These are phyloP conservation scores for Aphanoascus verrucosus DNA, from an alignment of 2,329 filamentous ascomycete genomes.

Conservation along the genomic window DNA sequence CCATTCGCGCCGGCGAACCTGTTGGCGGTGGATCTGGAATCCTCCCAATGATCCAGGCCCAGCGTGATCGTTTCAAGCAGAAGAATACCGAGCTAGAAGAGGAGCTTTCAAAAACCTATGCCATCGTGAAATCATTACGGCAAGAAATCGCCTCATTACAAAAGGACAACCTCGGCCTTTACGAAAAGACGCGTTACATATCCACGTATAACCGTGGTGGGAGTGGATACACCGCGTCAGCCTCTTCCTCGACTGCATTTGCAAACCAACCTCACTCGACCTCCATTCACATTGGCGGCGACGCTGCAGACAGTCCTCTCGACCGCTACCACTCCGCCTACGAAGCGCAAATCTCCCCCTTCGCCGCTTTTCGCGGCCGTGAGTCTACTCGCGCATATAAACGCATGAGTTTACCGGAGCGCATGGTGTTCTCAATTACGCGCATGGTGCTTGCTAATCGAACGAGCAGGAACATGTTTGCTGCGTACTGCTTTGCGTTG, in stretches of 20 bases:
- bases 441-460: slow-evolving; percentile 82
- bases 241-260: slow-evolving; percentile 56
- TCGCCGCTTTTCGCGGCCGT: slow-evolving; percentile 87
- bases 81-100: slow-evolving; percentile 83
- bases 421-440: slow-evolving; percentile 81
- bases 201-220: slow-evolving; percentile 73
- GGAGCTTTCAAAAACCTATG: slow-evolving; percentile 75
- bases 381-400: slow-evolving; percentile 86
- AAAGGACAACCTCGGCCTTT: slow-evolving; percentile 89
- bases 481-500: slow-evolving; percentile 76
- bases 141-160: slow-evolving; percentile 87
- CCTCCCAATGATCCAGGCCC: slow-evolving; percentile 93
- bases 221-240: slow-evolving; percentile 42
- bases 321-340: slow-evolving; percentile 87
- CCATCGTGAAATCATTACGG: slow-evolving; percentile 70
- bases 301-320: slow-evolving; percentile 50
- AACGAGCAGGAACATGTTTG: slow-evolving; percentile 87
- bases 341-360: slow-evolving; percentile 89
- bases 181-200: slow-evolving; percentile 95
- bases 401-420: slow-evolving; percentile 83
- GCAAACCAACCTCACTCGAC: slow-evolving; percentile 60
- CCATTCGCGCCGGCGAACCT: slow-evolving; percentile 54
- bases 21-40: slow-evolving; percentile 74
- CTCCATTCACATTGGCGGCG: slow-evolving; percentile 51
- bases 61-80: slow-evolving; percentile 96